A percentile compares a stretch with the other conserved stretches of the same genome.
Evolutionary conservation across 2,329 filamentous ascomycete species (phyloP).

Genomic region (Amauroascus verrucosus): DNA sequence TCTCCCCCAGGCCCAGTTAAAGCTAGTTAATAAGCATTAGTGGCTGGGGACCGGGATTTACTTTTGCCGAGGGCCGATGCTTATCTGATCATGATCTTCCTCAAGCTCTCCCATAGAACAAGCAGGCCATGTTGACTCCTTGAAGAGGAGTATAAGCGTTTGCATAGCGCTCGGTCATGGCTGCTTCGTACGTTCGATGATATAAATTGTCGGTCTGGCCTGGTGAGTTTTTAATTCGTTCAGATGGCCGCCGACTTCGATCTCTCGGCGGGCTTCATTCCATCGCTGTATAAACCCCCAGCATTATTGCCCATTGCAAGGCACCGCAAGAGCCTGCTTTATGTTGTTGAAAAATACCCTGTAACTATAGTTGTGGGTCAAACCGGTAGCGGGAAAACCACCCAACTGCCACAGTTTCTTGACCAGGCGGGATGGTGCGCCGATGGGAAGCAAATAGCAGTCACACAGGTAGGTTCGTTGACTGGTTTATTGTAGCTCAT

Average conservation of each 20-base stretch:
- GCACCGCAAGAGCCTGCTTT: constrained; percentile 68
- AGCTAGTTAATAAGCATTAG: not conserved
- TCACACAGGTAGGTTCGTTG: constrained; percentile 65
- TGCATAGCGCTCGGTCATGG: constrained; percentile 1
- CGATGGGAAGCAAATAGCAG: constrained; percentile 69
- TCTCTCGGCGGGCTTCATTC: constrained; percentile 49
- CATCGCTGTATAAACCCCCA: constrained; percentile 75
- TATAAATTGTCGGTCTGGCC: not conserved
- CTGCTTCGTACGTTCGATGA: not conserved
- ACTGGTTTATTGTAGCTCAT: not conserved
- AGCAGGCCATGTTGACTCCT: not conserved
- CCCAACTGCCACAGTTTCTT: constrained; percentile 86
- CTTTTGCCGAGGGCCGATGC: not conserved
- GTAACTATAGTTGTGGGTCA: constrained; percentile 87
- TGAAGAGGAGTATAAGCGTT: not conserved
- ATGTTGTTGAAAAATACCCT: constrained; percentile 71
- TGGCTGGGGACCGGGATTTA: not conserved
- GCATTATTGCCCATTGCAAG: constrained; percentile 77
- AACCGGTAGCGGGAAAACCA: constrained; percentile 91
- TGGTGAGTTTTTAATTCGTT: not conserved
- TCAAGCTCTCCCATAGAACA: not conserved
- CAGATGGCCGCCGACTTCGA: constrained; percentile 37
- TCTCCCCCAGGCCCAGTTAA: not conserved
- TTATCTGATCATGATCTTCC: not conserved
- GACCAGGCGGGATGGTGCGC: constrained; percentile 81